These are phyloP conservation scores for Tricholoma sp. DNA, from an alignment of 768 basidiomycete species.

Conservation along the genomic window DNA sequence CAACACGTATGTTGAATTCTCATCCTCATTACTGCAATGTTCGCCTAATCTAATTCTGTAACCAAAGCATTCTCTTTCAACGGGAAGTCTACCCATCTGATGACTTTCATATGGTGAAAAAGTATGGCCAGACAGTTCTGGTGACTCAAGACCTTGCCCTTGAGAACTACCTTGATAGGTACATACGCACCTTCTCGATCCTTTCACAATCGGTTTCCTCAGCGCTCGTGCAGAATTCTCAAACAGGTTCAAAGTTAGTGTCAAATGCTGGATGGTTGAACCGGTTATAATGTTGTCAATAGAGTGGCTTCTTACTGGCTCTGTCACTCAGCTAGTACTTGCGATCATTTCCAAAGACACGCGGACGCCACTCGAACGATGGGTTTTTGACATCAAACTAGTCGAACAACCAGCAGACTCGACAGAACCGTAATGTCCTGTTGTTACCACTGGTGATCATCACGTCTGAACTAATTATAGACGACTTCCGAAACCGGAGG, in stretches of 20 bases:
- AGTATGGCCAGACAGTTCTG: conserved; percentile 94
- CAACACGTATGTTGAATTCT: conserved; percentile 69
- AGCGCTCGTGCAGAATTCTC: conserved; percentile 60
- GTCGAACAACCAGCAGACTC: conserved; percentile 57
- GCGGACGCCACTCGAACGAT: conserved; percentile 86
- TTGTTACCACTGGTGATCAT: conserved; percentile 6
- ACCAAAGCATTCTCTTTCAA: conserved; percentile 85
- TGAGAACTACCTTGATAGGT: conserved; percentile 91
- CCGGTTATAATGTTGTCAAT: conserved; percentile 1
- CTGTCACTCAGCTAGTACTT: conserved; percentile 90
- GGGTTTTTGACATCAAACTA: conserved; percentile 96
- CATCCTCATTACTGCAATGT: neutral
- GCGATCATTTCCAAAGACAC: conserved; percentile 96
- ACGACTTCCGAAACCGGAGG: conserved; percentile 61
- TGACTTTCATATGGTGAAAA: conserved; percentile 99
- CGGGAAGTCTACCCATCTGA: conserved; percentile 96
- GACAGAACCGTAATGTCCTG: conserved; percentile 42
- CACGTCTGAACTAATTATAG: conserved; percentile 25
- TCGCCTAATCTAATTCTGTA: conserved; percentile 1
- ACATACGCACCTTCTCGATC: conserved; percentile 7
- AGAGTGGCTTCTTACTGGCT: conserved; percentile 94
- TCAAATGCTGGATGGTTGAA: neutral
- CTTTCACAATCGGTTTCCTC: conserved; percentile 1
- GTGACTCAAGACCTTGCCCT: conserved; percentile 91
- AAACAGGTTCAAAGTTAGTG: conserved; percentile 86